Percentiles rank a stretch among this genome's conserved stretches.
phyloP scores from a whole-genome alignment of 23 red algal genomes.

The Gracilaria domingensis region DNA sequence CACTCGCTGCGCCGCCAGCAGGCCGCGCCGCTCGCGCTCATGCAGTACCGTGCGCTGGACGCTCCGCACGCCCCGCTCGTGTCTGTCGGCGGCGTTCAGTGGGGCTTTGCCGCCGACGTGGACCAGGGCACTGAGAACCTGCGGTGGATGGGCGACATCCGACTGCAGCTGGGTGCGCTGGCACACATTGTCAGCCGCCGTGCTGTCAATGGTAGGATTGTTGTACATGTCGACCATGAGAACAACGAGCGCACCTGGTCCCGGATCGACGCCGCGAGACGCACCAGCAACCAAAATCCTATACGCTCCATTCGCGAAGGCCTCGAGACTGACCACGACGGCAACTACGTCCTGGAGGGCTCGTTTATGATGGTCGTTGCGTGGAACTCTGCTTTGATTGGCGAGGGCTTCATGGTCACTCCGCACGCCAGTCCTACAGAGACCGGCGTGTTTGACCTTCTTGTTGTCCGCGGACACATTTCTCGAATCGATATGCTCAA shows the following conservation, averaged over 20 bases:
- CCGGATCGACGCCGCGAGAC: not conserved
- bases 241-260: conserved; percentile 7
- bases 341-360: conserved; percentile 46
- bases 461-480: conserved; percentile 11
- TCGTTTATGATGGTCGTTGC: conserved; percentile 53
- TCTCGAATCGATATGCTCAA: conserved; percentile 36
- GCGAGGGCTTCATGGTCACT: conserved; percentile 29
- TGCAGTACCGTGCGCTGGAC: conserved; percentile 9
- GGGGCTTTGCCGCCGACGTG: conserved; percentile 48
- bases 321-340: not conserved
- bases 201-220: not conserved
- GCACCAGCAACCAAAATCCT: not conserved
- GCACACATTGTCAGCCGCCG: conserved; percentile 23
- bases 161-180: conserved; percentile 47
- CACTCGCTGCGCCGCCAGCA: conserved; percentile 9
- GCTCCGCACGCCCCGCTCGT: not conserved
- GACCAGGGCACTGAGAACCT: conserved; percentile 59
- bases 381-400: conserved; percentile 35
- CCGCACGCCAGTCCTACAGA: conserved; percentile 40
- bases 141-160: conserved; percentile 38
- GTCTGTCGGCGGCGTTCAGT: conserved; percentile 51
- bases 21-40: conserved; percentile 19
- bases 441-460: conserved; percentile 32
- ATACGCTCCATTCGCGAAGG: not conserved
- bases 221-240: conserved; percentile 16